Percentiles rank a stretch among this genome's conserved stretches.
Conservation (phyloP, 1,139 yeast genomes). For the Protomyces macrosporus region DNA sequence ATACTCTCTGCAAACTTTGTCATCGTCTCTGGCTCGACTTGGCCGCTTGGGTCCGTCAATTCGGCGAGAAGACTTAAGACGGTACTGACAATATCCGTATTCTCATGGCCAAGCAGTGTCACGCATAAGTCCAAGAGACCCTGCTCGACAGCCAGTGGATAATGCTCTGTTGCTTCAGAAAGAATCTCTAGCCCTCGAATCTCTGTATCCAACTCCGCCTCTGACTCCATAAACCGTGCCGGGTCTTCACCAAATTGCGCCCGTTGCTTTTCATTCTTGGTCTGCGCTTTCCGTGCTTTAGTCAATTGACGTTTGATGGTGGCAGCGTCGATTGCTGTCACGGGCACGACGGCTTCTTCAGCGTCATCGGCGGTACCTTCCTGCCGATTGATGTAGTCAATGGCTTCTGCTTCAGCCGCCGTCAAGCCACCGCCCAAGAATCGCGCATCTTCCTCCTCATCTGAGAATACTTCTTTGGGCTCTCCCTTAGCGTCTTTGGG, state of each 20-base stretch:
- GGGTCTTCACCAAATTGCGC: constrained; percentile 39
- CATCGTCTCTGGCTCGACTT: constrained; percentile 26
- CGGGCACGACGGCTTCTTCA: neutral
- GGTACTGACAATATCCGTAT: constrained; percentile 38
- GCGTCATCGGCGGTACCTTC: constrained; percentile 29
- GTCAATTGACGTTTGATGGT: constrained; percentile 33
- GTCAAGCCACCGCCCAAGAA: constrained; percentile 37
- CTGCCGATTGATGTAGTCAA: constrained; percentile 35
- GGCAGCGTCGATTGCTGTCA: neutral
- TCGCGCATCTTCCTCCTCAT: constrained; percentile 35
- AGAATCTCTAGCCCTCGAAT: constrained; percentile 38
- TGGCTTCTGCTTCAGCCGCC: constrained; percentile 32
- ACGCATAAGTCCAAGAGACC: constrained; percentile 34
- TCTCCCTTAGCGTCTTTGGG: neutral
- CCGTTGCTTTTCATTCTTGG: constrained; percentile 38
- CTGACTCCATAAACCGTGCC: constrained; percentile 35
- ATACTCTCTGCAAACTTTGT: constrained; percentile 28
- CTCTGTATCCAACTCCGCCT: constrained; percentile 34
- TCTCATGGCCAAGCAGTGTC: constrained; percentile 38
- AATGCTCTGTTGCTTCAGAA: constrained; percentile 35
- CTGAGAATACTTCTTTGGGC: neutral
- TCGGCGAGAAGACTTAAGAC: constrained; percentile 35
- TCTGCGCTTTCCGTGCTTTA: constrained; percentile 35
- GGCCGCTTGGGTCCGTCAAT: constrained; percentile 32
- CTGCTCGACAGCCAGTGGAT: constrained; percentile 33